These are phyloP conservation scores for Lenwebbia sp. DNA, from an alignment of 345 rosid species.

Conservation along the genomic window DNA sequence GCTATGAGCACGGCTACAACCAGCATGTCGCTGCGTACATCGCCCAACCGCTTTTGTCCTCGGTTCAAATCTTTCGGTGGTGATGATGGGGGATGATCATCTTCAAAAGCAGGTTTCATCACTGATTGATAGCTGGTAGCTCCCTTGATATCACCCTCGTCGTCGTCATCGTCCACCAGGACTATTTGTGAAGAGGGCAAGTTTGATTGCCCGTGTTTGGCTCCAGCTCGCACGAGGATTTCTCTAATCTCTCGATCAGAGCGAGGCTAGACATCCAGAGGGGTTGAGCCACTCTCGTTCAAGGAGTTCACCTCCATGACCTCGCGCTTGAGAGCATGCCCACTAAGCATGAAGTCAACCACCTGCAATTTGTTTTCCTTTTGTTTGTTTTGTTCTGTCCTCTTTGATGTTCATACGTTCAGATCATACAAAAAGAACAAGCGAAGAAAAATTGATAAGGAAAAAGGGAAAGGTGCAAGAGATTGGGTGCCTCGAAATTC, in stretches of 20 bases:
- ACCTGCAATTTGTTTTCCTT: background rate
- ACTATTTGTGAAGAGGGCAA: background rate
- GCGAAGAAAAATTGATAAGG: background rate
- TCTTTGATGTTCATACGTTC: background rate
- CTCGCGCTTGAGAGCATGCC: background rate
- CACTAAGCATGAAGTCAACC: background rate
- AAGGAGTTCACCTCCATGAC: background rate
- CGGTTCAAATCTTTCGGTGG: background rate
- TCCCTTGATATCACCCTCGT: background rate
- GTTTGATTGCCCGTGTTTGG: background rate
- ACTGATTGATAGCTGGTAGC: too few species aligned
- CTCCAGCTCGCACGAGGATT: background rate
- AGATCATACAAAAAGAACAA: background rate
- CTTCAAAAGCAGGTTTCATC: too few species aligned
- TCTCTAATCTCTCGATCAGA: background rate
- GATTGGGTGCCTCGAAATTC: background rate
- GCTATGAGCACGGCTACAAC: background rate
- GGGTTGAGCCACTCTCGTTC: background rate
- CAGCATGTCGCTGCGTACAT: background rate
- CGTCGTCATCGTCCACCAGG: background rate
- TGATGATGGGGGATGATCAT: too few species aligned
- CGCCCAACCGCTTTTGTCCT: background rate
- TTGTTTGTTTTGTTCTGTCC: background rate
- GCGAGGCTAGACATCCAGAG: background rate
- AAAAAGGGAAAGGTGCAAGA: background rate